phyloP scores from a whole-genome alignment of 106 monocot species.

The Apostasia ramifera region DNA sequence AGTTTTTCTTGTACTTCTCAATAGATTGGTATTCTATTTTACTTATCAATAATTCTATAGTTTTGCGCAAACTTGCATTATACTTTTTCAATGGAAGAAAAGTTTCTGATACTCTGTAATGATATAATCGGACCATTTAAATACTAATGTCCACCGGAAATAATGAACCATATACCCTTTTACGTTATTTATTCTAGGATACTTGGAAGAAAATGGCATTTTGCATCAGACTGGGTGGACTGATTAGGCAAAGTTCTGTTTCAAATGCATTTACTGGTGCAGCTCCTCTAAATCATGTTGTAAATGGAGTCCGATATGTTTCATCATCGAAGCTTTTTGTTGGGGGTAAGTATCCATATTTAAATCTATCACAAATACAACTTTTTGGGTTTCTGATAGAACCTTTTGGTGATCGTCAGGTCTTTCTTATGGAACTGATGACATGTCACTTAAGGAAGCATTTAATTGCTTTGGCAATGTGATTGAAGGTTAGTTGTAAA shows the following conservation, averaged over 20 bases:
- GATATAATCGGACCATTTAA: no score
- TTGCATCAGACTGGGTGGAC: conserved; percentile 19
- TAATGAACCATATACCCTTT: no score
- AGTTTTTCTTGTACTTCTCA: no score
- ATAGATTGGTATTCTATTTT: no score
- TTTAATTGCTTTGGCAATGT: conserved; percentile 75
- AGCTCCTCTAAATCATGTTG: conserved; percentile 18
- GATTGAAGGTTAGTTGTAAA: conserved; percentile 50
- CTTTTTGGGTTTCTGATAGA: not conserved
- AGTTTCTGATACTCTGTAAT: no score
- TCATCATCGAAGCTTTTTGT: conserved; percentile 62
- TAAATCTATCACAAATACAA: not conserved
- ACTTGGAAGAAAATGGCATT: conserved; percentile 21
- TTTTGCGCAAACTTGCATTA: no score
- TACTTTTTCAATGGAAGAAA: no score
- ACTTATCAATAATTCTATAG: no score
- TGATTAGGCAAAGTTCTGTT: conserved; percentile 17
- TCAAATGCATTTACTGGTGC: conserved; percentile 1
- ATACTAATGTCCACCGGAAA: no score
- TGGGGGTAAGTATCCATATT: conserved; percentile 38
- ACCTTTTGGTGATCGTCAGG: conserved; percentile 27
- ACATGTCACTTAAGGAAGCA: conserved; percentile 62
- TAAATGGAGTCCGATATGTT: conserved; percentile 38
- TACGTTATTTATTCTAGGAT: not conserved
- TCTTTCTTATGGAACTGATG: conserved; percentile 69